Conservation (phyloP, 139 green algal species). For the Pedinophyceae sp. region DNA sequence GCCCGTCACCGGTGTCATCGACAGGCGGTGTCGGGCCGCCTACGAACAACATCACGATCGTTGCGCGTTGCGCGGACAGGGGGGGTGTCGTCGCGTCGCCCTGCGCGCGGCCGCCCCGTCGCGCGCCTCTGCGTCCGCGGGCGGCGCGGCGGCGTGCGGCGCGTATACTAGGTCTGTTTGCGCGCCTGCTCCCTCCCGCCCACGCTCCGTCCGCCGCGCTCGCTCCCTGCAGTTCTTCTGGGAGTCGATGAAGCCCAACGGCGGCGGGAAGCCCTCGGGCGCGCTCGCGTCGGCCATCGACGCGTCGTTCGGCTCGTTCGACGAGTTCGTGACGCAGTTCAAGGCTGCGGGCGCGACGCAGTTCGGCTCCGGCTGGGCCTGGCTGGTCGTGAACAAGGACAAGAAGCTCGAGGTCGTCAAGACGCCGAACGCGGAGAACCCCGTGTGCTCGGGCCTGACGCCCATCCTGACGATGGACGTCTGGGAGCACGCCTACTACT, state of each 20-base stretch:
- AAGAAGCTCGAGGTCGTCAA: conserved; percentile 73
- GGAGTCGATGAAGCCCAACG: conserved; percentile 22
- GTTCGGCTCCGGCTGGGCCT: conserved; percentile 24
- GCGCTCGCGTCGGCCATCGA: conserved; percentile 17
- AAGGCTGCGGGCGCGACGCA: conserved; percentile 11
- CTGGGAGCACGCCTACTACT: conserved; percentile 73
- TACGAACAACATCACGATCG: too few species aligned
- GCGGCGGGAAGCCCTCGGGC: conserved; percentile 13
- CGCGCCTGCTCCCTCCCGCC: too few species aligned
- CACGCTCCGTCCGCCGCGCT: too few species aligned
- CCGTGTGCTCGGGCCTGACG: conserved; percentile 48
- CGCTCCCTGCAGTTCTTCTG: too few species aligned
- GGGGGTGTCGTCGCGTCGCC: too few species aligned
- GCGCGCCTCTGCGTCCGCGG: too few species aligned
- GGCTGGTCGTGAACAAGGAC: conserved; percentile 6
- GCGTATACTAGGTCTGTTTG: too few species aligned
- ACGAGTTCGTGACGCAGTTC: conserved; percentile 17
- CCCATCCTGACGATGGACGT: conserved; percentile 86
- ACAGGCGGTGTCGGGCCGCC: too few species aligned
- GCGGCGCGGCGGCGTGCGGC: too few species aligned
- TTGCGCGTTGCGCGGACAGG: too few species aligned
- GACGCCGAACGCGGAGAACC: conserved; percentile 83
- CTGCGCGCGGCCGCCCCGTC: too few species aligned
- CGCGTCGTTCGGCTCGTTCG: conserved; percentile 17
- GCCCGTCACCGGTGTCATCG: too few species aligned